Conservation (phyloP, 306 rosid genomes). For the Luffa aegyptiaca region DNA sequence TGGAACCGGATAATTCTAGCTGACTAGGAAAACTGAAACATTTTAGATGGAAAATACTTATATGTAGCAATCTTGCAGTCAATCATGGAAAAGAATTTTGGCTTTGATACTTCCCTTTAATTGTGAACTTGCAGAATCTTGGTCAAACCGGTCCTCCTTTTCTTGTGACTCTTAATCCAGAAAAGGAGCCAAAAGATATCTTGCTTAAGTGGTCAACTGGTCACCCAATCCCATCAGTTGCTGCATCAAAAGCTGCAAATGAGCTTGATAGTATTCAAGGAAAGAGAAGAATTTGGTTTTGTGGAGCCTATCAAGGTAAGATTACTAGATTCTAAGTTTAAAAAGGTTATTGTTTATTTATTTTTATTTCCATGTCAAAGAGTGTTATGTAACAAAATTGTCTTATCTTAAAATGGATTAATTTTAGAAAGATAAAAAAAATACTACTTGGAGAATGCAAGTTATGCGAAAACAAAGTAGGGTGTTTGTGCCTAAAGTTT, state of each 20-base stretch:
- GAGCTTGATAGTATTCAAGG: constrained; percentile 79
- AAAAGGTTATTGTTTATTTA: not conserved
- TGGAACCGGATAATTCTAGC: not conserved
- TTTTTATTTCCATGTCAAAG: not conserved
- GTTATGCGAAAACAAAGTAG: not conserved
- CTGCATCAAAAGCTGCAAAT: constrained; percentile 64
- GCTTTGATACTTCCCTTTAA: not conserved
- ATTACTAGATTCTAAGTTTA: not conserved
- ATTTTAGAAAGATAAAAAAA: not conserved
- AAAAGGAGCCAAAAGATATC: constrained; percentile 42
- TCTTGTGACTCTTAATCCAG: constrained; percentile 84
- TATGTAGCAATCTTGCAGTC: not conserved
- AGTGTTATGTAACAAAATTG: not conserved
- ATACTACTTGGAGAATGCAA: not conserved
- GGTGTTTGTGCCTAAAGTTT: not conserved
- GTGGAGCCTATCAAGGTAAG: constrained; percentile 79
- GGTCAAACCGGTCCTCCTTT: constrained; percentile 49
- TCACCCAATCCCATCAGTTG: constrained; percentile 82
- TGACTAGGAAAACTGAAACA: not conserved
- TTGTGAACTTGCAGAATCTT: constrained; percentile 46
- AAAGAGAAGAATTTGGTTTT: constrained; percentile 81
- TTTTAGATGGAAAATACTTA: not conserved
- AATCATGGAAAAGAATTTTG: not conserved
- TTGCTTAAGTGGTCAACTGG: constrained; percentile 74
- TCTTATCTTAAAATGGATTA: not conserved